phyloP scores from a whole-genome alignment of 2,329 filamentous ascomycete species.

The Colletotrichum sp. region DNA sequence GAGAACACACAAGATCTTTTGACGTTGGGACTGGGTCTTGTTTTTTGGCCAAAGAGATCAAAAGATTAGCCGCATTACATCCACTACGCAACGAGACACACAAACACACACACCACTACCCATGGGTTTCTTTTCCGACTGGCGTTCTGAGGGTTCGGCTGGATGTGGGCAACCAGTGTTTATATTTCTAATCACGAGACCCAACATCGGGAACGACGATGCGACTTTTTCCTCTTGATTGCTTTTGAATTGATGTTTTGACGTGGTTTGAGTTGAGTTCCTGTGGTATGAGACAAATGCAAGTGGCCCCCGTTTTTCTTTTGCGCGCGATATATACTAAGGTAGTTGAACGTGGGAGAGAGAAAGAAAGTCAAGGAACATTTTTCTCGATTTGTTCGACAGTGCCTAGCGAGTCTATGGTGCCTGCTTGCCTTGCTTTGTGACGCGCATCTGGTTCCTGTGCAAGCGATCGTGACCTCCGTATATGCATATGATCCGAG shows the following conservation, averaged over 20 bases:
- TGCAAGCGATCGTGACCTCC: not conserved
- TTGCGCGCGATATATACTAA: not conserved
- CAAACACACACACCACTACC: not conserved
- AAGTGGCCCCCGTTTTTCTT: not conserved
- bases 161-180: not conserved
- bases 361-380: not conserved
- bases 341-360: not conserved
- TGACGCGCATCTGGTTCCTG: not conserved
- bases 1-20: not conserved
- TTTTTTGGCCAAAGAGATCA: not conserved
- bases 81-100: not conserved
- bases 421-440: not conserved
- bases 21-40: not conserved
- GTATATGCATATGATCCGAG: not conserved
- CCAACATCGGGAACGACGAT: not conserved
- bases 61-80: not conserved
- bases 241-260: not conserved
- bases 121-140: not conserved
- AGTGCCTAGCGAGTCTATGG: not conserved
- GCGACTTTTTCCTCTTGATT: not conserved
- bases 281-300: not conserved
- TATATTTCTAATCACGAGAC: not conserved
- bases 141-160: not conserved
- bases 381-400: not conserved
- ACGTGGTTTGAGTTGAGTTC: not conserved